These are phyloP conservation scores for Syncephalastrum sp. DNA, from an alignment of 371 early-diverging fungal species.

Conservation along the genomic window DNA sequence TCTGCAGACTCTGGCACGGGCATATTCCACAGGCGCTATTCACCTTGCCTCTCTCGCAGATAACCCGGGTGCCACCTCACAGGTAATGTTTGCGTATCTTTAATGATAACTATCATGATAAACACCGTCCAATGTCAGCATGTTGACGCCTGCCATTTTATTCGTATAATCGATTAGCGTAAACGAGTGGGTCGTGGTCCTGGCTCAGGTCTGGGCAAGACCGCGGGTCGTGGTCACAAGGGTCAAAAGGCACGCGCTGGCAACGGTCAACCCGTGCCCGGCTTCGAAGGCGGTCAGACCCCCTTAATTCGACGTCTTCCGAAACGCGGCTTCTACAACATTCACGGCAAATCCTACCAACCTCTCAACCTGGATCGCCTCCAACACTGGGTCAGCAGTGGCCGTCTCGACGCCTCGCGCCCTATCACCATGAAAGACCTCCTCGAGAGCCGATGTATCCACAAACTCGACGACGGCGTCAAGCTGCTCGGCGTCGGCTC, in stretches of 20 bases:
- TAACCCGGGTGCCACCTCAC: constrained; percentile 46
- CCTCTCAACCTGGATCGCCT: constrained; percentile 85
- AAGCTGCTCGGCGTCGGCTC: constrained; percentile 76
- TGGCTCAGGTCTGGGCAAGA: constrained; percentile 86
- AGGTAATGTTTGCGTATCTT: constrained; percentile 21
- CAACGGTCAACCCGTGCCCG: constrained; percentile 76
- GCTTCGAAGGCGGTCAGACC: constrained; percentile 95
- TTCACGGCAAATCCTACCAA: constrained; percentile 66
- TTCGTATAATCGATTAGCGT: constrained; percentile 30
- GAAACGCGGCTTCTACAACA: constrained; percentile 86
- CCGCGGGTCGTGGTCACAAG: constrained; percentile 91
- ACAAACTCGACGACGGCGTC: constrained; percentile 85
- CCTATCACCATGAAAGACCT: constrained; percentile 87
- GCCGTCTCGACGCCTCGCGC: constrained; percentile 80
- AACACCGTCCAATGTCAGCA: no score
- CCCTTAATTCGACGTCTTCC: constrained; percentile 84
- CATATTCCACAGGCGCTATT: constrained; percentile 13
- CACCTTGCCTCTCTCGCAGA: constrained; percentile 44
- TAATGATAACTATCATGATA: not conserved
- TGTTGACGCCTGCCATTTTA: no score
- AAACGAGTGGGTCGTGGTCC: constrained; percentile 84
- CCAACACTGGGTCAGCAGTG: constrained; percentile 88
- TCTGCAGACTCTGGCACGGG: no score
- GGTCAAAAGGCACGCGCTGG: constrained; percentile 88
- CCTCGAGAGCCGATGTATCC: constrained; percentile 71